Conservation (phyloP, 768 basidiomycete species). For the Trametes cinnabarina region DNA sequence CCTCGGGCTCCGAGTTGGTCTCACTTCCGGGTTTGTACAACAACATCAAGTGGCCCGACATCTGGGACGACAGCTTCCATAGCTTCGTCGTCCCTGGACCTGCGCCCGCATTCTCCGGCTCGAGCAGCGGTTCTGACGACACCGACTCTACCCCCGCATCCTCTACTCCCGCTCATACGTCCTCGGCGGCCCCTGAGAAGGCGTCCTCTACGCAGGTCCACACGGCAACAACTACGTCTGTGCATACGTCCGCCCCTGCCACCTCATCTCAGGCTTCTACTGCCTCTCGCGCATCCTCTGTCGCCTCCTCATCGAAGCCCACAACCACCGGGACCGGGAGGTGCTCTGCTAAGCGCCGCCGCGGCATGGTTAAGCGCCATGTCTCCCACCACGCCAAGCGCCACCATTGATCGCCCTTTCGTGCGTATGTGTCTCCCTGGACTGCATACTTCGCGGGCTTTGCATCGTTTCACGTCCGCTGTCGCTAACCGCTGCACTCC, state of each 20-base stretch:
- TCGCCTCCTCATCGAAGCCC: slow-evolving; percentile 14
- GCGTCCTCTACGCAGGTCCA: slow-evolving; percentile 9
- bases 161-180: slow-evolving; percentile 5
- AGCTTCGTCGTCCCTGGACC: slow-evolving; percentile 28
- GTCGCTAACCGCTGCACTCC: not conserved
- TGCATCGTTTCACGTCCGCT: not conserved
- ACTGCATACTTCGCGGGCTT: not conserved
- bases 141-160: slow-evolving; percentile 4
- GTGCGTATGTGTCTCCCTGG: slow-evolving; percentile 9
- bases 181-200: slow-evolving; percentile 10
- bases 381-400: slow-evolving; percentile 23
- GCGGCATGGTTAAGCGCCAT: slow-evolving; percentile 22
- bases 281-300: slow-evolving; percentile 5
- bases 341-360: slow-evolving; percentile 20
- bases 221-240: slow-evolving; percentile 5
- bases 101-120: slow-evolving; percentile 16
- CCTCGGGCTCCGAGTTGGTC: slow-evolving; percentile 23
- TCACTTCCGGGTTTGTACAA: slow-evolving; percentile 29
- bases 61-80: slow-evolving; percentile 25
- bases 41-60: slow-evolving; percentile 26
- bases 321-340: slow-evolving; percentile 17
- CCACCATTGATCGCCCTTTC: slow-evolving; percentile 22
- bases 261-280: slow-evolving; percentile 1
- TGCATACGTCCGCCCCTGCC: not conserved
- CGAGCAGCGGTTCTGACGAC: slow-evolving; percentile 11